A percentile compares a stretch with the other conserved stretches of the same genome.
phyloP scores from a whole-genome alignment of 495 filamentous ascomycete species.

The Trichoderma orchidacearum region DNA sequence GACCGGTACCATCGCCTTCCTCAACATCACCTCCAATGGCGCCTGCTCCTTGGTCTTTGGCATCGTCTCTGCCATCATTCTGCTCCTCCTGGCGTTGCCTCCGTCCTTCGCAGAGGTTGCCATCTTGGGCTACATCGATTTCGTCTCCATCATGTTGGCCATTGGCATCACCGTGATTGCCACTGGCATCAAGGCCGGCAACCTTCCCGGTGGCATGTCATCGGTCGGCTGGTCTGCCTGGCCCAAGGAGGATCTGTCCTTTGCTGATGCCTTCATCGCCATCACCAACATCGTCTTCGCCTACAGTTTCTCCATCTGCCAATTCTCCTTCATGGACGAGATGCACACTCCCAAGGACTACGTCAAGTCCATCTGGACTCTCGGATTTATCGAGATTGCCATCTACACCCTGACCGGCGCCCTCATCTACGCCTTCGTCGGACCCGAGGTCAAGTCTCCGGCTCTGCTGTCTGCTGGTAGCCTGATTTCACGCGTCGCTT shows the following conservation, averaged over 20 bases:
- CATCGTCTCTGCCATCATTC: conserved; percentile 48
- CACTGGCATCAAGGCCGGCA: conserved; percentile 38
- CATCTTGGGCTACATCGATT: conserved; percentile 46
- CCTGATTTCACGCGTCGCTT: conserved; percentile 55
- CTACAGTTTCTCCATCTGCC: conserved; percentile 54
- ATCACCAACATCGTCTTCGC: conserved; percentile 67
- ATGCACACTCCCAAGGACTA: conserved; percentile 57
- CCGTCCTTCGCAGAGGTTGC: conserved; percentile 39
- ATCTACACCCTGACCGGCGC: conserved; percentile 56
- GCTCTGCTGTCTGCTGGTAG: conserved; percentile 52
- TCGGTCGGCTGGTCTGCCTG: conserved; percentile 27
- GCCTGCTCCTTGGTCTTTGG: conserved; percentile 57
- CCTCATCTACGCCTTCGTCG: conserved; percentile 62
- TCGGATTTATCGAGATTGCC: conserved; percentile 49
- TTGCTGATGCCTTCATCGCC: conserved; percentile 42
- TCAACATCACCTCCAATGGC: conserved; percentile 47
- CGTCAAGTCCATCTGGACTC: conserved; percentile 49
- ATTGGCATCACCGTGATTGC: conserved; percentile 58
- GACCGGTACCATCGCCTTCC: conserved; percentile 60
- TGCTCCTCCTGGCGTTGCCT: conserved; percentile 48
- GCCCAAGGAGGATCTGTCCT: conserved; percentile 22
- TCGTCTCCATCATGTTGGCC: conserved; percentile 48
- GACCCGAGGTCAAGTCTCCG: conserved; percentile 51
- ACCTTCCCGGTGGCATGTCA: conserved; percentile 15
- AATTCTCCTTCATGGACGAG: conserved; percentile 67